phyloP scores from a whole-genome alignment of 1,284 basidiomycete genomes.

The Trichosporon sp. region DNA sequence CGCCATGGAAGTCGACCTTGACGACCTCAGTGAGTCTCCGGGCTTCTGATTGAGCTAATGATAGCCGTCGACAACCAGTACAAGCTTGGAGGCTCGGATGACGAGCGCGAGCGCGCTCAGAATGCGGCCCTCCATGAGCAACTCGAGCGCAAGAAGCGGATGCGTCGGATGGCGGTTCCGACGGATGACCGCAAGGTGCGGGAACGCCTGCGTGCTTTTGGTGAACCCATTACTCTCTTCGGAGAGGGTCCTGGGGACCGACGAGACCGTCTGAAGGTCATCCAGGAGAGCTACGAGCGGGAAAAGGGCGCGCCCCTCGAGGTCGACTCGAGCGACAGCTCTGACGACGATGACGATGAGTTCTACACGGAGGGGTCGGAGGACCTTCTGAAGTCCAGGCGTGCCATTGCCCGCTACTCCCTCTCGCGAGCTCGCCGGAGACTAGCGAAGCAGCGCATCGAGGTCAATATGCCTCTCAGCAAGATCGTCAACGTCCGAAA shows the following conservation, averaged over 20 bases:
- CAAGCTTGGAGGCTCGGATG: conserved; percentile 46
- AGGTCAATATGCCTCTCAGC: conserved; percentile 82
- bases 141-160: conserved; percentile 90
- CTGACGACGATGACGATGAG: conserved; percentile 77
- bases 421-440: conserved; percentile 89
- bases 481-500: conserved; percentile 86
- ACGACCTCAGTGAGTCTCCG: conserved; percentile 36
- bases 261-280: conserved; percentile 87
- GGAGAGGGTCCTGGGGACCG: conserved; percentile 75
- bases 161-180: conserved; percentile 88
- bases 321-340: conserved; percentile 49
- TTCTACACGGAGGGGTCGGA: conserved; percentile 91
- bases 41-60: neutral
- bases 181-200: conserved; percentile 93
- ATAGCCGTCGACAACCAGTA: conserved; percentile 47
- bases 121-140: conserved; percentile 79
- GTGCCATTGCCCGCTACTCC: conserved; percentile 83
- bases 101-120: conserved; percentile 51
- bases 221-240: conserved; percentile 94
- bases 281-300: conserved; percentile 81
- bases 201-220: conserved; percentile 80
- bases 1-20: conserved; percentile 31
- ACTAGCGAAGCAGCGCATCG: conserved; percentile 79
- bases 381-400: conserved; percentile 75
- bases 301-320: conserved; percentile 54